Base-by-base conservation (phyloP, 2,329 filamentous ascomycete genomes). In the Cladosporium sp. region DNA sequence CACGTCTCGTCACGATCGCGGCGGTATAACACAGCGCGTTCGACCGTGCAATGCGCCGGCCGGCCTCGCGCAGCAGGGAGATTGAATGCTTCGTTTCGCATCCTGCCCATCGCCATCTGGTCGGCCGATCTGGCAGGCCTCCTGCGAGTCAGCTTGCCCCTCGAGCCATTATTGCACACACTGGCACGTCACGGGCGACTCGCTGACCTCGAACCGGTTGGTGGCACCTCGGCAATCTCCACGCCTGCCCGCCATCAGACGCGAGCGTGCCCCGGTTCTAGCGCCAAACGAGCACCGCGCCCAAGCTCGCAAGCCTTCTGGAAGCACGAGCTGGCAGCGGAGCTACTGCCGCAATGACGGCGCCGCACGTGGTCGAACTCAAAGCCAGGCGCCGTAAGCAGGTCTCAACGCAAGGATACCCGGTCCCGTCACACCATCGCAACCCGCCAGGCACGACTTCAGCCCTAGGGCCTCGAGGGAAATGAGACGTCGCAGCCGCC, bases 401-500 rank as follows among this genome's bases (percentile, higher is more conserved):
- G 22, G 48, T 22, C 49, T 39, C 49, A 52, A 37, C 34, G 25
- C 49, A 52, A 28, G 49, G 49, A n/a, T 39, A 17, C 37, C 51
- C 51, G 51, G 25, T 10, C 19, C 17, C 28, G 37, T 54, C 51
- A 54, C 51, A 25, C 36, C 39, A 28, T 40, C 37, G 42, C 51
- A 39, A 19, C 25, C 51, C 22, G 37, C 51, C 45, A 48, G 45
- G 45, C 45, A 44, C 49, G 51, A 45, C 37, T 20, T 54, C 51
- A 54, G 51, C 51, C 51, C 37, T 54, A 54, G 51, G 35, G 34
- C 49, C 15, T 40, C 15, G 51, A 34, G 25, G 37, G 51, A 54
- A 54, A 54, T 54, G 25, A 44, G n/a, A 22, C 40, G 49, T 52
- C 49, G 37, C 49, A 52, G 20, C 47, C 13, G 13, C 32, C 48